Base-by-base conservation (phyloP, 306 rosid species). In the Gleditsia sinensis region DNA sequence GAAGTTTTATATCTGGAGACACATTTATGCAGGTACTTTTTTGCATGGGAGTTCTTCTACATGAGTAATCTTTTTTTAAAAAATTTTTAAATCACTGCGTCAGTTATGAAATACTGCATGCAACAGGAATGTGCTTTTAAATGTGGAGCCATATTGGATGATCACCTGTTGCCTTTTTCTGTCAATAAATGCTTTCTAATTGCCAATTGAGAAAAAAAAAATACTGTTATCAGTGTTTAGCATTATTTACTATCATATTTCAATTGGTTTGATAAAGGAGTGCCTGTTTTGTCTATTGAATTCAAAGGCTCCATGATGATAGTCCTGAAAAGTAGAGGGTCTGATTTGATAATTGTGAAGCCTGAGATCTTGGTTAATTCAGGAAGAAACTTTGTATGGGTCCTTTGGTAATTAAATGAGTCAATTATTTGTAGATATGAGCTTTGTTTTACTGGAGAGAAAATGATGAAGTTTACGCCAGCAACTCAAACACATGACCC, bases 1-100 rank as follows among this genome's bases (percentile, higher is more conserved):
- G 97, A 94, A 88, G 98, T 92, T 70, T 80, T 91, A 68, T 94
- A 94, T 81, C 76, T 94, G 82, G 98, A 94, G 82, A 92, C 97
- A 4, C 95, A 87, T 79, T 78, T 82, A 1, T 42, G 89, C 85
- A 91, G 97, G 97, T 94, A 78, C 70, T 70, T 51, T 56, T 80
- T 49, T 14, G 51, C 46, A 58, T 25, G 34, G n/a, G 13, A 81
- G 36, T 71, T 64, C 77, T 77, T 43, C 71, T 21, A 62, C 56
- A 62, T 49, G 1, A 46, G 50, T 20, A 1, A 55, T 71, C 55
- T n/a, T n/a, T n/a, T n/a, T n/a, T n/a, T n/a, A n/a, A n/a, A n/a
- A n/a, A n/a, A n/a, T n/a, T n/a, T n/a, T n/a, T n/a, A 43, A 25
- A 34, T 40, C 57, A 25, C 7, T 63, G 67, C 48, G 64, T 25